A percentile compares a stretch with the other conserved stretches of the same genome.
These are phyloP conservation scores for Mortierella sp. DNA, from an alignment of 371 early-diverging fungal genomes.

Conservation along the genomic window DNA sequence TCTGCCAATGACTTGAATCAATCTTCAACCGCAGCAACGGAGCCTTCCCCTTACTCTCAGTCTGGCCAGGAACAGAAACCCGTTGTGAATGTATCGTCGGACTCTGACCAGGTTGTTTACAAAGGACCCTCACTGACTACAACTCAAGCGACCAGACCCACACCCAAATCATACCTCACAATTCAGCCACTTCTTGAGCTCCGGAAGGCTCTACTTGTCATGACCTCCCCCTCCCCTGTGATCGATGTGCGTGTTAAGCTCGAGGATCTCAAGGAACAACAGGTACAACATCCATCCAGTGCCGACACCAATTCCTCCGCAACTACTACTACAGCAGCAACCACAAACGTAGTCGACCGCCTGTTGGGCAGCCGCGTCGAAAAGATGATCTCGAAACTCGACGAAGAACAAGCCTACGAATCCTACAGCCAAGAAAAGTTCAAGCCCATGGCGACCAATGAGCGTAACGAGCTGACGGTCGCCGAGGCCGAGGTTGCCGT, in stretches of 20 bases:
- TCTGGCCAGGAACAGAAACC: background rate
- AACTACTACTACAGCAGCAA: slow-evolving; percentile 64
- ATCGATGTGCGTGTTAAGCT: slow-evolving; percentile 73
- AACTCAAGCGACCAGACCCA: background rate
- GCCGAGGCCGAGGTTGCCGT: slow-evolving; percentile 71
- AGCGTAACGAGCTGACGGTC: slow-evolving; percentile 66
- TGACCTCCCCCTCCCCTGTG: slow-evolving; percentile 68
- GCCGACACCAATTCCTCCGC: slow-evolving; percentile 54
- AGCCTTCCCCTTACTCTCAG: background rate
- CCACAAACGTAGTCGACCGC: slow-evolving; percentile 61
- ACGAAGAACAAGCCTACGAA: slow-evolving; percentile 72
- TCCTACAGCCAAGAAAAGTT: slow-evolving; percentile 41
- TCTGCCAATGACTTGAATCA: background rate
- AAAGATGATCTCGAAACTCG: slow-evolving; percentile 74
- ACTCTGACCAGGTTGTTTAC: background rate
- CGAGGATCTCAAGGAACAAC: slow-evolving; percentile 69
- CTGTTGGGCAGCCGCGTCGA: slow-evolving; percentile 69
- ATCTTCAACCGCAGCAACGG: background rate
- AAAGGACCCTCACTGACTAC: slow-evolving; percentile 9
- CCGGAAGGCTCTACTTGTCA: slow-evolving; percentile 68
- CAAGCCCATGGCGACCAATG: slow-evolving; percentile 54
- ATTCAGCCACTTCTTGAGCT: slow-evolving; percentile 69
- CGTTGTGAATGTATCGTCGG: background rate
- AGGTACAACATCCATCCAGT: slow-evolving; percentile 9
- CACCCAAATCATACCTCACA: slow-evolving; percentile 59